Conservation (phyloP, 1,284 basidiomycete genomes). For the Puccinia polysora region DNA sequence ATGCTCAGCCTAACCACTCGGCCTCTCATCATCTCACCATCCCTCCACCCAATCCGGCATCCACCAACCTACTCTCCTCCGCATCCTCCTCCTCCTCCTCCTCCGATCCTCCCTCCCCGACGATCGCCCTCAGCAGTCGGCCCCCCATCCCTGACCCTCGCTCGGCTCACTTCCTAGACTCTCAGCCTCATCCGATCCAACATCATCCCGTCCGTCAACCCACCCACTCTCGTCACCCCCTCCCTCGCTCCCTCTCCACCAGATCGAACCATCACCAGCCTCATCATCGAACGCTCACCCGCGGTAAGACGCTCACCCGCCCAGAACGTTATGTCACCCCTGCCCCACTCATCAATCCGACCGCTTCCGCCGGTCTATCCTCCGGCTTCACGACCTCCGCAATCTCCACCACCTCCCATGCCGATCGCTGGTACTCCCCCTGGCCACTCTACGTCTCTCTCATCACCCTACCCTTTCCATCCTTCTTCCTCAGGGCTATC, state of each 20-base stretch:
- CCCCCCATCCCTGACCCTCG: no score
- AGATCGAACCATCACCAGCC: background rate
- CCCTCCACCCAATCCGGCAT: no score
- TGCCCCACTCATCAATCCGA: constrained; percentile 82
- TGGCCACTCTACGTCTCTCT: constrained; percentile 49
- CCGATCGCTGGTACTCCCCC: constrained; percentile 42
- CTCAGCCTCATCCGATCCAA: no score
- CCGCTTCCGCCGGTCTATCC: constrained; percentile 56
- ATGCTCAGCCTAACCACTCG: no score
- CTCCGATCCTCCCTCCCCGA: no score
- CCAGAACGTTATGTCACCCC: constrained; percentile 91
- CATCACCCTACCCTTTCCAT: constrained; percentile 51
- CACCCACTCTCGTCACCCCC: background rate
- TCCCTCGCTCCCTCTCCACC: background rate
- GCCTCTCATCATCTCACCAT: no score
- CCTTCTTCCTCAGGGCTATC: constrained; percentile 53
- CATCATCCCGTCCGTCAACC: no score
- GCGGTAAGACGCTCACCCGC: constrained; percentile 89
- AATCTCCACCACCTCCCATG: background rate
- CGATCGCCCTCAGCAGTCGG: no score
- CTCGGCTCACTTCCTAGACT: no score
- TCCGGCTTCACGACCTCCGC: background rate
- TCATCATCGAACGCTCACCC: constrained; percentile 51
- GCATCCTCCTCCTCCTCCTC: no score
- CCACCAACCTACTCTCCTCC: no score